phyloP scores from a whole-genome alignment of 179 eudicot genomes.

The Silene coronaria region DNA sequence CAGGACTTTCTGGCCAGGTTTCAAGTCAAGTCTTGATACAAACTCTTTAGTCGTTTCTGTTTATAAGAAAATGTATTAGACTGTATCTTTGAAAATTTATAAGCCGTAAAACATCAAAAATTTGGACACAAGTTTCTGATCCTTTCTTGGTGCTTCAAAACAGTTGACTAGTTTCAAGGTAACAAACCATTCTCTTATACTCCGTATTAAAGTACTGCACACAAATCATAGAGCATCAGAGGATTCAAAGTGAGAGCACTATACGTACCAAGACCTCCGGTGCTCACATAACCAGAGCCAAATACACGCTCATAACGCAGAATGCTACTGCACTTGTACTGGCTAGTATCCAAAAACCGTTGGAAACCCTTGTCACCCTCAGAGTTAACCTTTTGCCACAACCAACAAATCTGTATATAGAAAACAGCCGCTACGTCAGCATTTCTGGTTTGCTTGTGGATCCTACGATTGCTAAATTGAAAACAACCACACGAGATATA shows the following conservation, averaged over 20 bases:
- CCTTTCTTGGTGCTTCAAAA: not conserved
- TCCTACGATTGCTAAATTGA: not conserved
- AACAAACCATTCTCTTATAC: not conserved
- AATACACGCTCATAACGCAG: slow-evolving; percentile 90
- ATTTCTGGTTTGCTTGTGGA: not conserved
- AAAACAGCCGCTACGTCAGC: slow-evolving; percentile 5
- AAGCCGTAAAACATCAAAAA: not conserved
- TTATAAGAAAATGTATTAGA: slow-evolving; percentile 19
- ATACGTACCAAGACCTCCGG: slow-evolving; percentile 83
- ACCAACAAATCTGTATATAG: slow-evolving; percentile 78
- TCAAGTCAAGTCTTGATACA: slow-evolving; percentile 69
- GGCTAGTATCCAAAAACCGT: slow-evolving; percentile 79
- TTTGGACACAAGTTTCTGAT: not conserved
- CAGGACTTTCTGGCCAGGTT: slow-evolving; percentile 90
- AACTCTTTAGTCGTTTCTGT: slow-evolving; percentile 93
- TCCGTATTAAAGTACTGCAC: not conserved
- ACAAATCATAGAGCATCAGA: not conserved
- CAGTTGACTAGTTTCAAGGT: not conserved
- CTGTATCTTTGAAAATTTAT: not conserved
- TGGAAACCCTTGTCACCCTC: slow-evolving; percentile 82
- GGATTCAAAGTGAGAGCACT: not conserved
- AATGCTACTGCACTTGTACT: slow-evolving; percentile 77
- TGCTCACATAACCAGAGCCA: slow-evolving; percentile 91
- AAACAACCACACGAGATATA: slow-evolving; percentile 6
- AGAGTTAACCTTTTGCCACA: slow-evolving; percentile 83